These are phyloP conservation scores for Claviceps maximensis DNA, from an alignment of 2,329 filamentous ascomycete genomes.

Conservation along the genomic window DNA sequence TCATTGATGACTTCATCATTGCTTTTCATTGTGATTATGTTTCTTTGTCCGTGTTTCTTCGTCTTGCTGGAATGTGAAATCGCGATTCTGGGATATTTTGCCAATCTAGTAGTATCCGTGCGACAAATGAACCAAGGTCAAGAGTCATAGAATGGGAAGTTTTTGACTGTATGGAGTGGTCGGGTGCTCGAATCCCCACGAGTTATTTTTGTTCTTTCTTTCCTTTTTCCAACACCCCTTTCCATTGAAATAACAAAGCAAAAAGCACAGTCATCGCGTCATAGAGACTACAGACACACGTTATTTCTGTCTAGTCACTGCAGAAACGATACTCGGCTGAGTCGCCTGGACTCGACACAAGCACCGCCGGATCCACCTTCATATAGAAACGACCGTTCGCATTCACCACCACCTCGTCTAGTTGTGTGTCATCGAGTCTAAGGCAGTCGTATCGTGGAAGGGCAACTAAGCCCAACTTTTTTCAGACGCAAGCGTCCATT, in stretches of 20 bases:
- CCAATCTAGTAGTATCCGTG: neutral
- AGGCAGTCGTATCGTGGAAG: no score
- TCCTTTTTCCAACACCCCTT: neutral
- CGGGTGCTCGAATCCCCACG: neutral
- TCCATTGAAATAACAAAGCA: neutral
- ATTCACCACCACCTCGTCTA: neutral
- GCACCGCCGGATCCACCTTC: neutral
- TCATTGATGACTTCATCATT: conserved; percentile 30
- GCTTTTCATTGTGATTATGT: conserved; percentile 10
- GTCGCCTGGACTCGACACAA: neutral
- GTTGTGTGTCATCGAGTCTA: neutral
- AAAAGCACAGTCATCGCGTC: conserved; percentile 2
- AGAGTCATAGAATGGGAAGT: neutral
- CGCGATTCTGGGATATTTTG: neutral
- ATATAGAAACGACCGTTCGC: neutral
- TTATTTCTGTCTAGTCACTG: neutral
- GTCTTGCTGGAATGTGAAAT: neutral
- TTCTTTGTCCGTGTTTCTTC: neutral
- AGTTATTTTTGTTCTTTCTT: neutral
- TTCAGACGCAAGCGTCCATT: no score
- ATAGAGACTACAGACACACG: conserved; percentile 6
- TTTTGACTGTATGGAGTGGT: neutral
- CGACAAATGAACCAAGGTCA: neutral
- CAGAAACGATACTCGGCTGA: neutral
- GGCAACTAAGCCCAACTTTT: no score